A percentile compares a stretch with the other conserved stretches of the same genome.
phyloP scores from a whole-genome alignment of 305 asterid genomes.

The Solanum hybrid region DNA sequence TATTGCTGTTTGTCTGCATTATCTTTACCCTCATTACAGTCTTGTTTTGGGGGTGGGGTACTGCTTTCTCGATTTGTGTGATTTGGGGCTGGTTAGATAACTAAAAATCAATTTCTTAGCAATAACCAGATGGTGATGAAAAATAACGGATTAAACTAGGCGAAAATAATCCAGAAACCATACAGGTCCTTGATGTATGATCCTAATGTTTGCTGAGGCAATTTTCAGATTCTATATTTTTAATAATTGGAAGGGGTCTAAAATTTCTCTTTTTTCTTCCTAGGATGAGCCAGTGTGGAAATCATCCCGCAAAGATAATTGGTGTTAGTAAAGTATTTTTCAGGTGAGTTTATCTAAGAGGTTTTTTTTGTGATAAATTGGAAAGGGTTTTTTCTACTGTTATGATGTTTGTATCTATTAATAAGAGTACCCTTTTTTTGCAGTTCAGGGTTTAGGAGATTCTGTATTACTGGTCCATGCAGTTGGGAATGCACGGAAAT shows the following conservation, averaged over 20 bases:
- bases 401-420: not conserved
- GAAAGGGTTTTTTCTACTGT: not conserved
- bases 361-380: not conserved
- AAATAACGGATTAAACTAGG: not conserved
- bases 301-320: not conserved
- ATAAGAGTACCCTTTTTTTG: not conserved
- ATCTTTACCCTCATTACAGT: not conserved
- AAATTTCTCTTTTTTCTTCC: not conserved
- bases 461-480: not conserved
- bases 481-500: slow-evolving; percentile 10
- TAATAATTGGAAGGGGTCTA: not conserved
- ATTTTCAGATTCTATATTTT: not conserved
- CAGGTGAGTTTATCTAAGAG: not conserved
- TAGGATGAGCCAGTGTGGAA: not conserved
- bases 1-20: not conserved
- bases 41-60: not conserved
- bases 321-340: slow-evolving; percentile 1
- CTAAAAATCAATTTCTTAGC: not conserved
- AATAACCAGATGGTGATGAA: not conserved
- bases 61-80: not conserved
- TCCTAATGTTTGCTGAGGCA: not conserved
- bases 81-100: not conserved
- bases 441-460: not conserved
- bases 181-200: not conserved
- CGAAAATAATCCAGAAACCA: not conserved